These are phyloP conservation scores for Musa schizocarpa DNA, from an alignment of 176 grass and related monocot genomes.

Conservation along the genomic window DNA sequence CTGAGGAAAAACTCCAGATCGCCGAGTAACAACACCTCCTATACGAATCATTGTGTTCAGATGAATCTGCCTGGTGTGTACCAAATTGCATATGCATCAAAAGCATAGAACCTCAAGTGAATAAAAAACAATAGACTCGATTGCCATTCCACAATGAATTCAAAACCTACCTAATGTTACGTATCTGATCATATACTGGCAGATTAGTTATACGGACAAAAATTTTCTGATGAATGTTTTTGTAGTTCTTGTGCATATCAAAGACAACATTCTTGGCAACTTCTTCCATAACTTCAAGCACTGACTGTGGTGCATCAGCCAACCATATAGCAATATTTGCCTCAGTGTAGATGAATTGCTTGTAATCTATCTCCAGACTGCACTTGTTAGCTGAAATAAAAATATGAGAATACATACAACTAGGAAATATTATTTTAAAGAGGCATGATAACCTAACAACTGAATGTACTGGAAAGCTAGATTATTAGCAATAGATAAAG, in stretches of 20 bases:
- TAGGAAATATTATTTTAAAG: not conserved
- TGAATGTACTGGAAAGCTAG: not conserved
- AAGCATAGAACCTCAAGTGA: too few relatives aligned
- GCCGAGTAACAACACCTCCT: too few relatives aligned
- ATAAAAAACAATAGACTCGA: too few relatives aligned
- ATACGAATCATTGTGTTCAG: too few relatives aligned
- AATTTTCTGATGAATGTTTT: not conserved
- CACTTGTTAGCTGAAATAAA: slow-evolving; percentile 68
- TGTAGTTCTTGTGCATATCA: slow-evolving; percentile 86
- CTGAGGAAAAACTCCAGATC: too few relatives aligned
- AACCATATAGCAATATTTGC: slow-evolving; percentile 98
- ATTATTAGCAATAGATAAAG: not conserved
- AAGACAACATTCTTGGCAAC: slow-evolving; percentile 93
- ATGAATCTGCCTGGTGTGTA: too few relatives aligned
- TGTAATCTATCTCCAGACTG: slow-evolving; percentile 95
- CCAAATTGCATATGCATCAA: too few relatives aligned
- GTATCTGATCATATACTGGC: too few relatives aligned
- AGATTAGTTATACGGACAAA: too few relatives aligned
- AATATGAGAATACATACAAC: not conserved
- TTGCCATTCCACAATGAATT: too few relatives aligned
- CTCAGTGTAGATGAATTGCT: slow-evolving; percentile 89
- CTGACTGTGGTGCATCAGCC: slow-evolving; percentile 92
- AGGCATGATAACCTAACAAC: not conserved
- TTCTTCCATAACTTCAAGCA: slow-evolving; percentile 97
- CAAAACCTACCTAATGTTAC: too few relatives aligned